Evolutionary conservation across 306 rosid genomes (phyloP).

Genomic region (Corylus heterophylla): DNA sequence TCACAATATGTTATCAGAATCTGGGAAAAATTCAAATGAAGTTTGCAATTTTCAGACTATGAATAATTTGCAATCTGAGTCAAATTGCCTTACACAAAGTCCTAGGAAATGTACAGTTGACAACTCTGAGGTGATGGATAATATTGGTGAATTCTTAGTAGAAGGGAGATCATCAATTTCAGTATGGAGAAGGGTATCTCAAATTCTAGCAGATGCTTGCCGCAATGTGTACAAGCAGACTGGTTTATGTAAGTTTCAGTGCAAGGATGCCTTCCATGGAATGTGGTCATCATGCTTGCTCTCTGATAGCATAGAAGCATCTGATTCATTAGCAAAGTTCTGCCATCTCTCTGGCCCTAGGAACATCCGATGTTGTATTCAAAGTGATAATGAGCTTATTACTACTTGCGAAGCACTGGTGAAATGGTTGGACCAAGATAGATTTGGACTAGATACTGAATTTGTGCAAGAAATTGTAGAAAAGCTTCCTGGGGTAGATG

Average conservation of each 20-base stretch:
- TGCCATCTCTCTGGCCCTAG: constrained; percentile 33
- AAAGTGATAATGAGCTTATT: constrained; percentile 45
- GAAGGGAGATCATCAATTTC: constrained; percentile 66
- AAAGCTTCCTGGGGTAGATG: constrained; percentile 65
- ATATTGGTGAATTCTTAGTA: constrained; percentile 77
- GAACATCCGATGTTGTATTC: constrained; percentile 11
- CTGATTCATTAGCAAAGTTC: constrained; percentile 54
- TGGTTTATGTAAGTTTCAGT: too few species aligned
- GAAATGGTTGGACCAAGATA: constrained; percentile 90
- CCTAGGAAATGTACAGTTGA: too few species aligned
- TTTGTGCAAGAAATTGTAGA: constrained; percentile 92
- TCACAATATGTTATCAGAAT: constrained; percentile 67
- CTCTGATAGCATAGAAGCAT: too few species aligned
- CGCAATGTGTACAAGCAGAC: too few species aligned
- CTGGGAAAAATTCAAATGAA: constrained; percentile 42
- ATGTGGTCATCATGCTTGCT: too few species aligned
- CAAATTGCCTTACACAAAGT: constrained; percentile 23
- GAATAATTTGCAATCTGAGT: background rate
- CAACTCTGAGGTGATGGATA: constrained; percentile 40
- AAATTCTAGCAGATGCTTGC: constrained; percentile 18
- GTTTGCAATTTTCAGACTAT: constrained; percentile 30
- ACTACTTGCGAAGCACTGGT: constrained; percentile 38
- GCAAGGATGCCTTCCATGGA: constrained; percentile 31
- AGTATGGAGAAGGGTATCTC: constrained; percentile 76
- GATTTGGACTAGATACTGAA: constrained; percentile 87